Conservation (phyloP, 2,329 filamentous ascomycete genomes). For the Cordyceps cicadae region DNA sequence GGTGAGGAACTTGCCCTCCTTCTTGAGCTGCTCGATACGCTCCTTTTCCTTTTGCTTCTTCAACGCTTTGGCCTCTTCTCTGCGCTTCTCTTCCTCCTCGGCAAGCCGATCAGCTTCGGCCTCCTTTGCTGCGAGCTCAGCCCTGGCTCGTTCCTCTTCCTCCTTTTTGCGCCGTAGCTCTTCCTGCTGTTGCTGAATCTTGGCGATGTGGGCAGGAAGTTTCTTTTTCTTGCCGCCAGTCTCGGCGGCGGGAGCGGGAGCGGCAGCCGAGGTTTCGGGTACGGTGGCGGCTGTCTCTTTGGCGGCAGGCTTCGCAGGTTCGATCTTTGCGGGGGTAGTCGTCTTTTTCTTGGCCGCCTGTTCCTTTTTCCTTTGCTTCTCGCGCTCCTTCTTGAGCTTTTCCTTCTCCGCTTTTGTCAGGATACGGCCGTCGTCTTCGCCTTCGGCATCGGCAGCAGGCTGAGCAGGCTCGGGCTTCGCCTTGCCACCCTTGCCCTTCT, state of each 20-base stretch:
- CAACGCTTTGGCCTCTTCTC: slow-evolving; percentile 63
- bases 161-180: slow-evolving; percentile 63
- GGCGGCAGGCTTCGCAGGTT: slow-evolving; percentile 22
- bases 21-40: slow-evolving; percentile 78
- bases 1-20: slow-evolving; percentile 77
- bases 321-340: slow-evolving; percentile 49
- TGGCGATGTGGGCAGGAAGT: slow-evolving; percentile 62
- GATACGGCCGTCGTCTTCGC: slow-evolving; percentile 53
- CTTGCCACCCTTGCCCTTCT: slow-evolving; percentile 58
- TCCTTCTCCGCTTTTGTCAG: slow-evolving; percentile 99
- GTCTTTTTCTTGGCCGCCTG: slow-evolving; percentile 85
- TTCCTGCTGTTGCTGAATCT: slow-evolving; percentile 77
- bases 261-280: slow-evolving; percentile 24
- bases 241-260: slow-evolving; percentile 29
- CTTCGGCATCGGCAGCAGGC: slow-evolving; percentile 38
- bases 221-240: slow-evolving; percentile 78
- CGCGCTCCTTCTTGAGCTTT: slow-evolving; percentile 92
- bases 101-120: slow-evolving; percentile 58
- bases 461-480: slow-evolving; percentile 34
- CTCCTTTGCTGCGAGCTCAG: slow-evolving; percentile 56
- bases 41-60: slow-evolving; percentile 86
- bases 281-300: slow-evolving; percentile 47
- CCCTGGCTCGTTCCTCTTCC: slow-evolving; percentile 46
- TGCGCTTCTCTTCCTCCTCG: slow-evolving; percentile 60
- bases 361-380: slow-evolving; percentile 98